These are phyloP conservation scores for Backusella sp. DNA, from an alignment of 192 early-diverging fungal species.

Conservation along the genomic window DNA sequence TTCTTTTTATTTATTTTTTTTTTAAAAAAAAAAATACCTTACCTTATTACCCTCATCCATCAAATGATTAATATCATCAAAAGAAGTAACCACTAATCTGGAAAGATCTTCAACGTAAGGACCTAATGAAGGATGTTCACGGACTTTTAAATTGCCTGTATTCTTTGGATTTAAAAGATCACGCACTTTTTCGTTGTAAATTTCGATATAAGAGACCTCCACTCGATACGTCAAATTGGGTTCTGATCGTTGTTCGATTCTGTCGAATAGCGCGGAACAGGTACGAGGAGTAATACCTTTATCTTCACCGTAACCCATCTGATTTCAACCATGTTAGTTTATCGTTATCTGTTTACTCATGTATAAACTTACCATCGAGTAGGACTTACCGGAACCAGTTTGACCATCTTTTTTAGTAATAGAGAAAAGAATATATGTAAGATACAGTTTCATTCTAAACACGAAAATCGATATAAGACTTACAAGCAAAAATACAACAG, in stretches of 20 bases:
- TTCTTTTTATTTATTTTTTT: not conserved
- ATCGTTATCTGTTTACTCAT: not conserved
- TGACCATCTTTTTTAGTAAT: conserved; percentile 58
- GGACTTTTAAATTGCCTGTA: conserved; percentile 74
- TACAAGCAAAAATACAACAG: conserved; percentile 91
- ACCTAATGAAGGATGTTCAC: conserved; percentile 75
- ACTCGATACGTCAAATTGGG: conserved; percentile 57
- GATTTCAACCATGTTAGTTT: not conserved
- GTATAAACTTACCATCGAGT: conserved; percentile 52
- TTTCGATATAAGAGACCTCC: conserved; percentile 89
- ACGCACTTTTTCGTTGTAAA: conserved; percentile 83
- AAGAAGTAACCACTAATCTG: conserved; percentile 76
- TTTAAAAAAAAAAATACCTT: not conserved
- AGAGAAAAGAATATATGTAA: not conserved
- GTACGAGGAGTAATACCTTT: conserved; percentile 86
- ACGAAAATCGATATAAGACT: conserved; percentile 19
- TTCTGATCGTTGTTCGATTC: conserved; percentile 49
- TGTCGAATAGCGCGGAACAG: conserved; percentile 77
- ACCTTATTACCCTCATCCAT: conserved; percentile 84
- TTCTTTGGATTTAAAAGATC: conserved; percentile 80
- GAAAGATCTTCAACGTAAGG: conserved; percentile 94
- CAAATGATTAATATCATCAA: conserved; percentile 65
- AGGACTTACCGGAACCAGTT: conserved; percentile 77
- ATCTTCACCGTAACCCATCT: conserved; percentile 73
- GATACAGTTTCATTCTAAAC: not conserved